Evolutionary conservation across 176 grass and related monocot species (phyloP).

Genomic region (Tillandsia fasciculata): DNA sequence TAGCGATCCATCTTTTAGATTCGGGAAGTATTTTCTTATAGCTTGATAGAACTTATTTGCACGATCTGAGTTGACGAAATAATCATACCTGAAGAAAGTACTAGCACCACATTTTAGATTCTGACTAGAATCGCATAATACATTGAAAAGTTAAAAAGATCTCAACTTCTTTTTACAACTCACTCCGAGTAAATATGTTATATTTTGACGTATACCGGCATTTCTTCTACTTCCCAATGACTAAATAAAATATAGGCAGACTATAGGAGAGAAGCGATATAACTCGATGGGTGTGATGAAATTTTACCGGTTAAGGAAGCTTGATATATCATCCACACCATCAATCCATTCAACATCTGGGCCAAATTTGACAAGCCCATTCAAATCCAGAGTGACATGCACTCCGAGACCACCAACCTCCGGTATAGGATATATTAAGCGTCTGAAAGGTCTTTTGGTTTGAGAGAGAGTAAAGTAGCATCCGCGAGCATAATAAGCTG

Average conservation of each 20-base stretch:
- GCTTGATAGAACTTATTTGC: constrained; percentile 69
- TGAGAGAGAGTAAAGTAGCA: constrained; percentile 83
- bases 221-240: neutral
- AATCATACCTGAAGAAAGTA: constrained; percentile 59
- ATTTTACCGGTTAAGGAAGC: constrained; percentile 72
- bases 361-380: constrained; percentile 73
- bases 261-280: neutral
- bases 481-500: constrained; percentile 65
- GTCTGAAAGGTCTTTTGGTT: constrained; percentile 51
- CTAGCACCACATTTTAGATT: constrained; percentile 10
- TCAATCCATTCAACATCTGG: constrained; percentile 96
- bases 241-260: neutral
- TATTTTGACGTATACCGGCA: too few relatives aligned
- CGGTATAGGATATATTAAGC: constrained; percentile 90
- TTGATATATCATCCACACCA: constrained; percentile 39
- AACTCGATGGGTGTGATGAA: neutral
- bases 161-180: too few relatives aligned
- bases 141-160: too few relatives aligned
- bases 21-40: constrained; percentile 90
- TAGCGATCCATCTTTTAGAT: constrained; percentile 69
- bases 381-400: constrained; percentile 81
- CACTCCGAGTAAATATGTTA: too few relatives aligned
- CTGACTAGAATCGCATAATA: too few relatives aligned
- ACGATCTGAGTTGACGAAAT: constrained; percentile 45
- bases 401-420: constrained; percentile 93